Evolutionary conservation across 768 basidiomycete species (phyloP), one percentile per base, ranked within the genome.

Genomic region (Tulasnella sp.): DNA sequence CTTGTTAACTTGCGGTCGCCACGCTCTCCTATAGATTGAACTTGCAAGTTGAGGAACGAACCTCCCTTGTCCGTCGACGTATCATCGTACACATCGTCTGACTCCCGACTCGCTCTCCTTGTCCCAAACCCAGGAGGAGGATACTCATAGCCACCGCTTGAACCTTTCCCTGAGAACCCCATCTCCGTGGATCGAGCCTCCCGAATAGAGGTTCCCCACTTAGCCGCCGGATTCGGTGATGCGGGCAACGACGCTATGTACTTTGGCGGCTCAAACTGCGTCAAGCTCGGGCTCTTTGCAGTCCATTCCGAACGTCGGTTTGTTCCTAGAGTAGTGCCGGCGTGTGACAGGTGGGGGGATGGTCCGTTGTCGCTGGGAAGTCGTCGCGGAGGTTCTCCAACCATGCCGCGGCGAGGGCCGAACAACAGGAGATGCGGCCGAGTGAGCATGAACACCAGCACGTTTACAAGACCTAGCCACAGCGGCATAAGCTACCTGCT

Each of bases 361-460:
- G 40, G 9, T 6, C 42, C 40, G 7, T 15, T 14, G 49, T 73
- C 52, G 12, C 22, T 40, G 34, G 67, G 25, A 22, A 38, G 37
- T 11, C 37, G 36, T 12, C 37, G 69, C 11, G 72, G 72, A 45
- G 40, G 52, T 0, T 73, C 72, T 49, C 36, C 36, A 6, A 73
- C 72, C 72, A 58, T 36, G 34, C 72, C 72, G 34, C 72, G 39
- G 29, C 72, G 72, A 17, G 52, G 75, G 5, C 75, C 75, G 37
- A 77, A 77, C 29, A 77, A 38, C 7, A 77, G 49, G 11, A 77
- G 39, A 37, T 71, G 37, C 1, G 76, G 76, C 22, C 76, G 69
- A 25, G 76, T 77, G 40, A 72, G 71, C 39, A 71, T 39, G 71
- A 77, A 77, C 2, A 77, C 37, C n/a, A 77, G 49, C 5, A 77